Evolutionary conservation across 2,329 filamentous ascomycete genomes (phyloP).

Genomic region (Trichoderma oligosporum): DNA sequence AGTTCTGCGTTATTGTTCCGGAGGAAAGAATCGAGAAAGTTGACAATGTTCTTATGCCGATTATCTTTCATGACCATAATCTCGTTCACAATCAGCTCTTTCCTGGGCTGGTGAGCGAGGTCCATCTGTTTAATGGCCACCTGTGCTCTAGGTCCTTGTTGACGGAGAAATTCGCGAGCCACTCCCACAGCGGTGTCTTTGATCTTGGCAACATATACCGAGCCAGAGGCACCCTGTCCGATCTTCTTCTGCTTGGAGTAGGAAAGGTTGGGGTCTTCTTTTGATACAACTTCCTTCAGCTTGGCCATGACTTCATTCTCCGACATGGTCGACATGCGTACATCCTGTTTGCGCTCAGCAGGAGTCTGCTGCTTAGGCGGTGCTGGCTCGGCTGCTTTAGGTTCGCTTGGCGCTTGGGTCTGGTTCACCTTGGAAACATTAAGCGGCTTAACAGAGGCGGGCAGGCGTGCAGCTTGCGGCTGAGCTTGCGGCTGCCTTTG

Average conservation of each 20-base stretch:
- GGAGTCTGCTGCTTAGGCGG: conserved; percentile 74
- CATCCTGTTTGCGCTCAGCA: conserved; percentile 78
- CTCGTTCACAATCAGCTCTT: conserved; percentile 98
- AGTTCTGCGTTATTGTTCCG: conserved; percentile 91
- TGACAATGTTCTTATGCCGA: conserved; percentile 97
- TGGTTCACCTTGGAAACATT: conserved; percentile 67
- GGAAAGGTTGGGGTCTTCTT: conserved; percentile 88
- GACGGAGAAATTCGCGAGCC: conserved; percentile 72
- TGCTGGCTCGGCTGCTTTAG: conserved; percentile 86
- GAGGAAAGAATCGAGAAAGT: conserved; percentile 94
- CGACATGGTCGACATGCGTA: conserved; percentile 97
- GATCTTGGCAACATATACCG: conserved; percentile 95
- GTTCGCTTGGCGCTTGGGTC: conserved; percentile 55
- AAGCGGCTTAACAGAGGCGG: conserved; percentile 69
- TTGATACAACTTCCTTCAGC: conserved; percentile 89
- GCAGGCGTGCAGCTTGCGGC: conserved; percentile 44
- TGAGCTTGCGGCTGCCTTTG: conserved; percentile 46
- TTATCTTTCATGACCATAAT: conserved; percentile 99
- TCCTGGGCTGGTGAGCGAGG: conserved; percentile 90
- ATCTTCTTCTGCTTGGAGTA: conserved; percentile 99
- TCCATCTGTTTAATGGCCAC: conserved; percentile 99
- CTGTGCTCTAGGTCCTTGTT: conserved; percentile 76
- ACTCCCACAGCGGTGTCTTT: conserved; percentile 85
- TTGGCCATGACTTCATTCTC: conserved; percentile 97
- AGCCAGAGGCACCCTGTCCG: conserved; percentile 94